Percentiles rank a stretch among this genome's conserved stretches.
Evolutionary conservation across 2,329 filamentous ascomycete genomes (phyloP).

Genomic region (Ophiostoma triangulosporum): DNA sequence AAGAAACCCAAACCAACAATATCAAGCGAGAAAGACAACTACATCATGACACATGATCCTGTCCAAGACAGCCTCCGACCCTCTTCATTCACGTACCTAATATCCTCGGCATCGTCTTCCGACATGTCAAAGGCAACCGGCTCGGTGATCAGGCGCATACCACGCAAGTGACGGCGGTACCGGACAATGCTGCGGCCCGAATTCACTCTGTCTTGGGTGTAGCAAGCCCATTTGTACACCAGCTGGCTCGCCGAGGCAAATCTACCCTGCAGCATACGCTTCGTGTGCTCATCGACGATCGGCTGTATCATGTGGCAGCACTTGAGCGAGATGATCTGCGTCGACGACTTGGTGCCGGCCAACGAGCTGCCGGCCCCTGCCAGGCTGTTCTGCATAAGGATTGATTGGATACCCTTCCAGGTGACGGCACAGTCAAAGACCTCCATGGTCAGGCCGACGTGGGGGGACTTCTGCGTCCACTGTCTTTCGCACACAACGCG

Average conservation of each 20-base stretch:
- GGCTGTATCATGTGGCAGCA: conserved; percentile 94
- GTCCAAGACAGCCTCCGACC: too few relatives aligned
- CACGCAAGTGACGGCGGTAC: conserved; percentile 56
- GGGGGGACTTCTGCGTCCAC: conserved; percentile 23
- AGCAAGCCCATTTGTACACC: conserved; percentile 84
- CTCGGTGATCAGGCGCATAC: conserved; percentile 57
- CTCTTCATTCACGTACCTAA: too few relatives aligned
- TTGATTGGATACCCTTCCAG: conserved; percentile 80
- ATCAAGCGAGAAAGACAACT: not conserved
- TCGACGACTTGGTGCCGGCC: conserved; percentile 43
- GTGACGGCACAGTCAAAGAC: conserved; percentile 89
- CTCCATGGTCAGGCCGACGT: conserved; percentile 57
- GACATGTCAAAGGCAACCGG: conserved; percentile 70
- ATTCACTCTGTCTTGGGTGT: conserved; percentile 93
- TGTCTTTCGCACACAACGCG: not conserved
- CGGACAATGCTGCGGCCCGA: conserved; percentile 59
- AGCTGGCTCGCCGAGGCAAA: conserved; percentile 61
- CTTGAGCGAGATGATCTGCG: conserved; percentile 73
- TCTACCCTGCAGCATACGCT: conserved; percentile 68
- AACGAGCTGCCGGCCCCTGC: conserved; percentile 47
- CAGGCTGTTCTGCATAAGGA: conserved; percentile 74
- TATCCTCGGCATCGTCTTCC: conserved; percentile 52
- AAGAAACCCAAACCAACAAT: not conserved
- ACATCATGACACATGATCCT: too few relatives aligned
- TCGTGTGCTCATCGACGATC: conserved; percentile 86